Evolutionary conservation across 2,329 filamentous ascomycete species (phyloP).

Genomic region (Phaeophleospora eucalypticola): DNA sequence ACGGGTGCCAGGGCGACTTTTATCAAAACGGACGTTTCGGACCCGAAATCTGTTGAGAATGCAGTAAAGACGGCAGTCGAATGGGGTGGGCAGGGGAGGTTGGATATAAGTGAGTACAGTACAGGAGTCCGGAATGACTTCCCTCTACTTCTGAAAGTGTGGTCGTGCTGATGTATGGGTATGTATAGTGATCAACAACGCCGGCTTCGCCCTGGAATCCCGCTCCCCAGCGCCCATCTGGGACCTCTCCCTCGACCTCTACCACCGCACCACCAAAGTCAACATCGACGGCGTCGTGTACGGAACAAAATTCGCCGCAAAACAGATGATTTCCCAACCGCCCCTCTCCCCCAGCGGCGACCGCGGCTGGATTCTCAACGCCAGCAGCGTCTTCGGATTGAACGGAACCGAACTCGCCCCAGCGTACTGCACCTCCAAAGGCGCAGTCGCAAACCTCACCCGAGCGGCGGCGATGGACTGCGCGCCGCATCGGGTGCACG

Average conservation of each 20-base stretch:
- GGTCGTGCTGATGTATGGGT: neutral
- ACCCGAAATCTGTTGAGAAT: slow-evolving; percentile 28
- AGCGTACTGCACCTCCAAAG: slow-evolving; percentile 15
- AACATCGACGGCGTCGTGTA: slow-evolving; percentile 41
- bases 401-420: neutral
- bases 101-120: slow-evolving; percentile 31
- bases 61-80: slow-evolving; percentile 28
- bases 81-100: slow-evolving; percentile 33
- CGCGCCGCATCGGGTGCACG: slow-evolving; percentile 16
- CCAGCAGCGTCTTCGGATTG: slow-evolving; percentile 41
- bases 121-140: slow-evolving; percentile 19
- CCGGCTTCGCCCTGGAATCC: slow-evolving; percentile 34
- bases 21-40: slow-evolving; percentile 32
- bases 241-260: slow-evolving; percentile 43
- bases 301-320: slow-evolving; percentile 44
- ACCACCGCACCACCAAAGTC: slow-evolving; percentile 38
- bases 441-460: slow-evolving; percentile 20
- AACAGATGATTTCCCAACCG: slow-evolving; percentile 50
- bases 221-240: slow-evolving; percentile 40
- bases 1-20: slow-evolving; percentile 24
- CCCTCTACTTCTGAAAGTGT: too few species aligned
- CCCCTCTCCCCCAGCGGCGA: slow-evolving; percentile 35
- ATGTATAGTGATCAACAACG: slow-evolving; percentile 33
- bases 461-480: slow-evolving; percentile 20
- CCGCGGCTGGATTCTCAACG: slow-evolving; percentile 49